phyloP scores from a whole-genome alignment of 1,284 basidiomycete genomes.

The Abortiporus biennis region DNA sequence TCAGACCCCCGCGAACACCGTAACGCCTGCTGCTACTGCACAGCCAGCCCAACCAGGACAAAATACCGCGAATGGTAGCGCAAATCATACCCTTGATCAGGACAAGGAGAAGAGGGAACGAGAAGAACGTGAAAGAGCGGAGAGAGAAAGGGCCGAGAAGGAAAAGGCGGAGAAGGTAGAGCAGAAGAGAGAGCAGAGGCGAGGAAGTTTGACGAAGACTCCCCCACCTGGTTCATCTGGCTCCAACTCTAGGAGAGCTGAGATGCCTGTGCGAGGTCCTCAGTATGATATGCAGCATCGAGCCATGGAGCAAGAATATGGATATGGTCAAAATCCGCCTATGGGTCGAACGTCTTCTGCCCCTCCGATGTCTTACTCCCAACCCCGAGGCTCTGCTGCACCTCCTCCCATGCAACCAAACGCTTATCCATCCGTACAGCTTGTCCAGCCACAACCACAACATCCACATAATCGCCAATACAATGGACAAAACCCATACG shows the following conservation, averaged over 20 bases:
- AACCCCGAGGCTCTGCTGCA: background rate
- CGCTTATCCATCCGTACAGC: constrained; percentile 16
- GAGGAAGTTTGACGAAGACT: constrained; percentile 40
- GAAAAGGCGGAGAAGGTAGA: constrained; percentile 38
- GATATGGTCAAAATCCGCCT: constrained; percentile 15
- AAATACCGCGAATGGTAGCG: constrained; percentile 24
- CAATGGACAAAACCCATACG: constrained; percentile 14
- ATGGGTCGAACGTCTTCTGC: constrained; percentile 3
- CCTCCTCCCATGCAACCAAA: too few relatives aligned
- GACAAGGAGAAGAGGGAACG: constrained; percentile 41
- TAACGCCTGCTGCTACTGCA: background rate
- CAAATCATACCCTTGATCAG: constrained; percentile 35
- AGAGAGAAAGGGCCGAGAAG: constrained; percentile 37
- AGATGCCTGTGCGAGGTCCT: constrained; percentile 82
- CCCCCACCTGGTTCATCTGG: constrained; percentile 45
- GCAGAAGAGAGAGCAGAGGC: constrained; percentile 39
- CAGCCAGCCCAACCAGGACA: background rate
- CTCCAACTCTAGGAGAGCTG: constrained; percentile 70
- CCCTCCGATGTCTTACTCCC: constrained; percentile 2
- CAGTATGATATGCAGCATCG: constrained; percentile 92
- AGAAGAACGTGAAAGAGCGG: constrained; percentile 35
- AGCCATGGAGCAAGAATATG: constrained; percentile 84
- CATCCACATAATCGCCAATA: constrained; percentile 20
- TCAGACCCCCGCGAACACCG: constrained; percentile 28
- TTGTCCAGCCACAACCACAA: constrained; percentile 30